These are phyloP conservation scores for Globisporangium barbulae DNA, from an alignment of 352 stramenopile species.

Conservation along the genomic window DNA sequence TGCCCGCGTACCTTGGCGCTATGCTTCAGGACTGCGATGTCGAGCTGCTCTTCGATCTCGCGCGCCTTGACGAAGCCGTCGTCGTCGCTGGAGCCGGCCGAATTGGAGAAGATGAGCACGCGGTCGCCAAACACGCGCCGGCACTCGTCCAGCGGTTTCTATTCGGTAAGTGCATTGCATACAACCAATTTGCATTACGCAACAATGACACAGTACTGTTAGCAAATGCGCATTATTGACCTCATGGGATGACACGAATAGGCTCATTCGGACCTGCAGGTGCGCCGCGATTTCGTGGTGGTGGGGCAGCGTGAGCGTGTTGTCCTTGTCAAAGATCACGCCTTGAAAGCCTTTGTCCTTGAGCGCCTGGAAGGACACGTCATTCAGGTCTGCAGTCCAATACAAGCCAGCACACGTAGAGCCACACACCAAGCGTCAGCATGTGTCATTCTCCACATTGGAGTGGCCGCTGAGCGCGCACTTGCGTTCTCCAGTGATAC, in stretches of 20 bases:
- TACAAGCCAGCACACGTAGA: not conserved
- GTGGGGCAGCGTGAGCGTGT: conserved; percentile 94
- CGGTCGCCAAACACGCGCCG: conserved; percentile 88
- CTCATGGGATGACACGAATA: too few species aligned
- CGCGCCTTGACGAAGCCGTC: conserved; percentile 70
- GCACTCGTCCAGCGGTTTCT: conserved; percentile 67
- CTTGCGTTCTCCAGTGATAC: not conserved
- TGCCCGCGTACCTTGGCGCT: conserved; percentile 71
- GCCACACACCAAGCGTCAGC: not conserved
- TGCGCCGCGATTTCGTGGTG: conserved; percentile 74
- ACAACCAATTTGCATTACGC: not conserved
- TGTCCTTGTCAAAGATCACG: conserved; percentile 98
- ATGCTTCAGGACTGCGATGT: conserved; percentile 89
- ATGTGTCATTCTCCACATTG: not conserved
- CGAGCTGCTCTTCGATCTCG: conserved; percentile 75
- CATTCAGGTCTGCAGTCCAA: conserved; percentile 57
- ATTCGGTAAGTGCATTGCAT: not conserved
- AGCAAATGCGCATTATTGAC: not conserved
- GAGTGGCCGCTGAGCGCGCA: not conserved
- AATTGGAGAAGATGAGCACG: conserved; percentile 96
- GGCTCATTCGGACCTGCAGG: conserved; percentile 27
- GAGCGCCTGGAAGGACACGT: conserved; percentile 76
- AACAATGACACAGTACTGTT: conserved; percentile 1
- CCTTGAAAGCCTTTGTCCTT: conserved; percentile 86
- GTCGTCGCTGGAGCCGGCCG: conserved; percentile 92